A percentile compares a stretch with the other conserved stretches of the same genome.
Conservation (phyloP, 495 filamentous ascomycete species). For the Daldinia childiae region DNA sequence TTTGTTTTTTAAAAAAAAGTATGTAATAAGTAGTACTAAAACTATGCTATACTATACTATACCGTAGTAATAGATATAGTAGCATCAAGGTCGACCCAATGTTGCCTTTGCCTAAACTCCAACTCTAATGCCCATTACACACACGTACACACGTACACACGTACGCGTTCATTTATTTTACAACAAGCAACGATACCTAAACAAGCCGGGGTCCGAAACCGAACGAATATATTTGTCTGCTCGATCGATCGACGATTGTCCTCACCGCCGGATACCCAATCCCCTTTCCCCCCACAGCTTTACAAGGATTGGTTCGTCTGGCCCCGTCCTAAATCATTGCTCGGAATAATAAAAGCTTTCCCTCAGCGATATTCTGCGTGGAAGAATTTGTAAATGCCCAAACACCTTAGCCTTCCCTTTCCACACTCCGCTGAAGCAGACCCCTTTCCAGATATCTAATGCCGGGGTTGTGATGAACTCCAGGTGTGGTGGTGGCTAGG, state of each 20-base stretch:
- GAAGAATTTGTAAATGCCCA: constrained; percentile 18
- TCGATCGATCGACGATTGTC: neutral
- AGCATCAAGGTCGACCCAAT: neutral
- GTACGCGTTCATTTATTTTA: constrained; percentile 16
- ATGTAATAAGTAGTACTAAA: neutral
- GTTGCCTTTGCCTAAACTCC: constrained; percentile 20
- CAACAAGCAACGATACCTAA: constrained; percentile 14
- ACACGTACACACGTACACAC: constrained; percentile 8
- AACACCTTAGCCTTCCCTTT: constrained; percentile 30
- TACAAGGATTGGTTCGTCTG: constrained; percentile 19
- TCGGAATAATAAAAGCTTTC: constrained; percentile 12
- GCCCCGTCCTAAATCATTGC: constrained; percentile 18
- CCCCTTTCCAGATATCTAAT: constrained; percentile 14
- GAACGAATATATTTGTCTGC: neutral
- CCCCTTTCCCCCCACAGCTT: constrained; percentile 7
- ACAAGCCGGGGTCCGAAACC: neutral
- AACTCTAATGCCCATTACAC: constrained; percentile 35
- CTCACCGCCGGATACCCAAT: constrained; percentile 3
- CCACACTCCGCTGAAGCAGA: constrained; percentile 26
- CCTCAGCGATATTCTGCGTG: constrained; percentile 10
- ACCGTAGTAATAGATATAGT: constrained; percentile 23
- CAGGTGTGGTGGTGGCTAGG: constrained; percentile 40
- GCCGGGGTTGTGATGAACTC: constrained; percentile 34
- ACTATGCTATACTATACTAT: constrained; percentile 5
- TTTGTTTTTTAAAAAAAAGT: neutral